Evolutionary conservation across 306 rosid genomes (phyloP), one percentile per base, ranked within the genome.

Genomic region (Ormosia semicastrata): DNA sequence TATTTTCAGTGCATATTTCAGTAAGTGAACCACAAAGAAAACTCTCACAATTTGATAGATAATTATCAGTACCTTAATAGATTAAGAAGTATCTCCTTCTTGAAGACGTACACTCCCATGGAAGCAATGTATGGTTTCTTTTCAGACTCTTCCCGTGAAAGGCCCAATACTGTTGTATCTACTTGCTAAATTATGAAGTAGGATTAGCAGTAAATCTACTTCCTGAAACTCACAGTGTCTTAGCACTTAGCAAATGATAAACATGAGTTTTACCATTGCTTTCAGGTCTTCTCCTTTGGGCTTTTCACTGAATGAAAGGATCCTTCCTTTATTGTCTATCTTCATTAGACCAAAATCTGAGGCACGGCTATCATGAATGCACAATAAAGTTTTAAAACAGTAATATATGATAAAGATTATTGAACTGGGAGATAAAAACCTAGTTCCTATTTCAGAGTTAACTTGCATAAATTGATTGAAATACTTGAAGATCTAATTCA

Each of bases 81-180:
- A 83, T 95, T 95, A 73, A 93, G 87, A 82, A 95, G 98, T 78
- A 90, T 95, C 86, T 95, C 97, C 89, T 95, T 95, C 94, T 90
- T 93, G 92, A 95, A 95, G 79, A 93, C 92, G 71, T 95, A 93
- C 78, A 95, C 98, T 85, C 99, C 98, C 99, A 95, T 95, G 81
- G 99, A 95, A 78, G 98, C 99, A 89, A 93, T 95, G 83, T 93
- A 95, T 36, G 97, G 97, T 75, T 95, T 93, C 90, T 90, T 86
- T 60, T 73, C 59, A 76, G 98, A 96, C 72, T 93, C 98, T 34
- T 95, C 96, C 85, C 66, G 78, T 0, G 97, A 81, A 75, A 95
- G 96, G 54, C 98, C 99, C 79, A 95, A 87, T 60, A 93, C 95
- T 12, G 93, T 92, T 78, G 97, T 90, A 81, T 92, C 97, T 75